Evolutionary conservation across 495 filamentous ascomycete species (phyloP), one percentile per base, ranked within the genome.

Genomic region (Trichoderma erinaceum): DNA sequence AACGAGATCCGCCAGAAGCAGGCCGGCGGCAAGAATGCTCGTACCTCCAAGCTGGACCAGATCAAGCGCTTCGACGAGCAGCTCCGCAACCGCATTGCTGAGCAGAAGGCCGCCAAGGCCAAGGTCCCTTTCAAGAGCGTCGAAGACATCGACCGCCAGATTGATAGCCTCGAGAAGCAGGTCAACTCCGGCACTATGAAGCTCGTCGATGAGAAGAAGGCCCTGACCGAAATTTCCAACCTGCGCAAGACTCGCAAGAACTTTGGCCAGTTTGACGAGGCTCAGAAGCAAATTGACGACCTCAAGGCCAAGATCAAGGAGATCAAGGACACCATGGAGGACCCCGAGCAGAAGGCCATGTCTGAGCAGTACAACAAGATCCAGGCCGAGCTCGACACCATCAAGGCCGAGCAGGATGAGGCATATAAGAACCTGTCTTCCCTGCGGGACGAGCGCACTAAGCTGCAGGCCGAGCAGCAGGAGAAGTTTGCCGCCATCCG

Each of bases 171-270:
- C 63, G 92, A 97, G 67, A 88, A 87, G 78, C 84, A 91, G 68
- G 92, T 97, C 68, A 90, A 95, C 76, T 84, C 86, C 64, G 92
- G 93, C 61, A 90, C 84, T 70, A 90, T 98, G 88, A 95, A 92
- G 73, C 77, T 99, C 67, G 96, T 97, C 4, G 95, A 98, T 69
- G 96, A 98, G 86, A 94, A 91, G 84, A 97, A 96, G 84, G 90
- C 92, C 6, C 82, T 98, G 1, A 77, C 84, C 23, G 92, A 97
- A 70, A 87, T 96, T 67, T 89, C 89, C 63, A 90, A 78, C 76
- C 80, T 97, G 70, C 87, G 90, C 75, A 96, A 93, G 83, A 88
- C 90, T 76, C 89, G 90, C 78, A 98, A 97, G 87, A 88, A 85
- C 77, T 97, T 98, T 73, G 87, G 86, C 63, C 85, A 86, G 44